Base-by-base conservation (phyloP, 2,329 filamentous ascomycete genomes). In the Berkeleyomyces rouxiae region DNA sequence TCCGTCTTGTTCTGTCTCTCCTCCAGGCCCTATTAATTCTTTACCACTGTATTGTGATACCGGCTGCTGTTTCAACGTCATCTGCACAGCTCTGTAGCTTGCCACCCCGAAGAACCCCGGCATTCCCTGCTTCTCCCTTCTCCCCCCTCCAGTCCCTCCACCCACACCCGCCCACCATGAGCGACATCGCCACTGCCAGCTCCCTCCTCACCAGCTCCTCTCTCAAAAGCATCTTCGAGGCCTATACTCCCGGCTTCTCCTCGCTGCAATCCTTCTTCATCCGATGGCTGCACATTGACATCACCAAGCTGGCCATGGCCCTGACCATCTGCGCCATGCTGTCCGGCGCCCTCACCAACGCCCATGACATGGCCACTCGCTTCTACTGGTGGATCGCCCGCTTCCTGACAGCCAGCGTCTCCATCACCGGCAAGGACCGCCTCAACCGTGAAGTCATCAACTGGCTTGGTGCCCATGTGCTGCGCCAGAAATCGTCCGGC, bases 381-480 rank as follows among this genome's bases (percentile, higher is more conserved):
- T 11, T 73, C 37, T 74, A 73, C 64, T 73, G 72, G 69, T 72
- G 70, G 69, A 66, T 73, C 3, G 70, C 72, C 1, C 67, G 69
- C 2, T 74, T 74, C 65, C 69, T 74, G 61, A 74, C 72, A 0
- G 71, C 73, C 2, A 72, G 72, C 3, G 70, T 74, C 16, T 73
- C 72, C 31, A 71, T 74, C 58, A 68, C 70, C 1, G 70, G 70
- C n/a, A 69, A 68, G 43, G 73, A 74, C 65, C 68, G 71, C 5
- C 70, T 74, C 53, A 74, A 74, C 65, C 67, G 69, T 5, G 72
- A 74, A 57, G 71, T 74, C 3, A 66, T 74, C 58, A 73, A 72
- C 68, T 74, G 72, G 72, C 66, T 74, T 6, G 71, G 71, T 2
- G 68, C 71, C 43, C 68, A 73, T 5, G 69, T 74, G 2, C 70